These are phyloP conservation scores for Colletotrichum destructivum DNA, from an alignment of 2,329 filamentous ascomycete species.

Conservation along the genomic window DNA sequence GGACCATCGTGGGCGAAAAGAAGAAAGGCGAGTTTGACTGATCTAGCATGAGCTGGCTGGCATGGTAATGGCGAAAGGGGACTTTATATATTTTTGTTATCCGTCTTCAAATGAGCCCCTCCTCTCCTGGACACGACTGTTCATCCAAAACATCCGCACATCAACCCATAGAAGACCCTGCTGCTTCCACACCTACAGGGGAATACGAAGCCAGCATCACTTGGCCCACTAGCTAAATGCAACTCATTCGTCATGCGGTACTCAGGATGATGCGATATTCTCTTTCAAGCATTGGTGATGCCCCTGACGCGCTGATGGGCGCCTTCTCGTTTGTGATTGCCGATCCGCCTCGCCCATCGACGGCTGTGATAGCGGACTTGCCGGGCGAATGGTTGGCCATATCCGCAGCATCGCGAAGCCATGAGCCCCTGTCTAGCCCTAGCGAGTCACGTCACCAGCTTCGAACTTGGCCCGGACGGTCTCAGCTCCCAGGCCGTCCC, in stretches of 20 bases:
- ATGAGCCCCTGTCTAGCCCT: too few relatives aligned
- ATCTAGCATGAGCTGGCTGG: constrained; percentile 6
- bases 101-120: neutral
- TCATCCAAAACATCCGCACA: neutral
- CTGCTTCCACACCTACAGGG: neutral
- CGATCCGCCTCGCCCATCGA: neutral
- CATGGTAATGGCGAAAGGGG: neutral
- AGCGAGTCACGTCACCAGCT: too few relatives aligned
- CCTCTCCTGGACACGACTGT: neutral
- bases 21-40: neutral
- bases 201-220: neutral
- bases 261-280: neutral
- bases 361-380: too few relatives aligned
- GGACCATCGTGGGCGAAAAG: neutral
- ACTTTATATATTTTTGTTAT: neutral
- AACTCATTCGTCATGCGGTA: neutral
- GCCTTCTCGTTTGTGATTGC: neutral
- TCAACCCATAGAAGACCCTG: constrained; percentile 1
- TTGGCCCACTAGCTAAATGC: neutral
- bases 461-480: too few relatives aligned
- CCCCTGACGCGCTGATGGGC: neutral
- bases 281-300: neutral
- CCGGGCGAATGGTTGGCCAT: too few relatives aligned
- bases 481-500: too few relatives aligned
- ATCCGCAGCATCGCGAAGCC: too few relatives aligned